phyloP scores from a whole-genome alignment of 2,329 filamentous ascomycete genomes.

The Fusarium sarcochroum region DNA sequence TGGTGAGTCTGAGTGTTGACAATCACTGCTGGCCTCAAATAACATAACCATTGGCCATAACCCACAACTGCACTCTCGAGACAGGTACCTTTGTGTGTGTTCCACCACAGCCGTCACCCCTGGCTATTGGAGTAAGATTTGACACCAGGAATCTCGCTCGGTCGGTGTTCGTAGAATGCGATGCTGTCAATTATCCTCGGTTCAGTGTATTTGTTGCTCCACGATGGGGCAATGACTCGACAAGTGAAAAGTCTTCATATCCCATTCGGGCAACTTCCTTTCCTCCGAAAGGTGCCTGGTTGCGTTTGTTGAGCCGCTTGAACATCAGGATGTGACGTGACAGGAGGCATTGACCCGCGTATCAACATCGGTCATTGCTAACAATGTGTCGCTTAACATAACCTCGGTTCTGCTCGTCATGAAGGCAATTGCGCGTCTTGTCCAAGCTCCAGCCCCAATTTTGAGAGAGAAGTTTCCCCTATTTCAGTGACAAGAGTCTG shows the following conservation, averaged over 20 bases:
- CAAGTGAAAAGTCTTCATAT: constrained; percentile 14
- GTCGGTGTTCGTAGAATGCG: constrained; percentile 7
- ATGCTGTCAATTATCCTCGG: constrained; percentile 42
- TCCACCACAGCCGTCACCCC: constrained; percentile 27
- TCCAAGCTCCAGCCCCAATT: neutral
- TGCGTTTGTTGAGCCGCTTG: constrained; percentile 14
- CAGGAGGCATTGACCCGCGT: constrained; percentile 9
- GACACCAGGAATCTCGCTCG: constrained; percentile 9
- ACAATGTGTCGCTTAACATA: neutral
- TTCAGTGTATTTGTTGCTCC: constrained; percentile 15
- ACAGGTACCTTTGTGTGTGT: neutral
- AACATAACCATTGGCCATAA: neutral
- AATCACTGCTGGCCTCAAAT: neutral
- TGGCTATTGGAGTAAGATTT: constrained; percentile 8
- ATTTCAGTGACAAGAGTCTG: neutral
- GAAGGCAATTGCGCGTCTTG: neutral
- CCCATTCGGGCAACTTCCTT: constrained; percentile 41
- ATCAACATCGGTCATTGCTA: constrained; percentile 4
- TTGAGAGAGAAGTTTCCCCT: neutral
- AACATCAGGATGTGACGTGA: constrained; percentile 25
- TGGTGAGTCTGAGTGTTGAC: neutral
- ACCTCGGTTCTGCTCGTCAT: constrained; percentile 34
- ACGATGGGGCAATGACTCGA: constrained; percentile 7
- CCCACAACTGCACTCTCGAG: neutral
- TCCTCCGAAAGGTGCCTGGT: constrained; percentile 31